Evolutionary conservation across 1,139 yeast genomes (phyloP).

Genomic region (Wickerhamomyces sp.): DNA sequence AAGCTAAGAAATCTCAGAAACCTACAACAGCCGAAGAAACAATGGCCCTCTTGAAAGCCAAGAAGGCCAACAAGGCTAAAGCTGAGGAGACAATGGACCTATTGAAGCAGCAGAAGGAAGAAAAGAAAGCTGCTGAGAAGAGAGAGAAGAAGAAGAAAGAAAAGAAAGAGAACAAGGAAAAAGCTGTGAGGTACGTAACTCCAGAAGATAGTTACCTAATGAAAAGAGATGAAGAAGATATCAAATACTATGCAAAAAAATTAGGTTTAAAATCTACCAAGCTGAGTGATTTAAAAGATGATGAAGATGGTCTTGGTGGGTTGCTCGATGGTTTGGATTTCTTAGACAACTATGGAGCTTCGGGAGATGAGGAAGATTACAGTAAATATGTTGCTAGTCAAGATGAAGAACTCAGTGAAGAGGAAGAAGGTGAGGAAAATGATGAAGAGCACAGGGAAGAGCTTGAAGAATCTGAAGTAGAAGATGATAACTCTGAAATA

Average conservation of each 20-base stretch:
- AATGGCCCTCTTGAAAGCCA: constrained; percentile 28
- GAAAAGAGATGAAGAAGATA: constrained; percentile 63
- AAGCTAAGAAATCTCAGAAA: constrained; percentile 25
- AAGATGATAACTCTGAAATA: constrained; percentile 14
- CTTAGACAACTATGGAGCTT: constrained; percentile 38
- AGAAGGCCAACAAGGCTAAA: background rate
- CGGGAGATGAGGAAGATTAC: constrained; percentile 17
- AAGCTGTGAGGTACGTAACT: constrained; percentile 2
- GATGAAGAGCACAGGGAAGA: constrained; percentile 10
- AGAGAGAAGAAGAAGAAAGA: background rate
- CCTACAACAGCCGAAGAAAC: constrained; percentile 26
- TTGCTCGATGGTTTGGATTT: constrained; percentile 74
- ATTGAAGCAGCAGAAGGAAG: constrained; percentile 14
- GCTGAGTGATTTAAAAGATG: constrained; percentile 39
- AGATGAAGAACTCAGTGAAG: constrained; percentile 20
- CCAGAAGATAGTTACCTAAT: constrained; percentile 14
- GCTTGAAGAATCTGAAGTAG: constrained; percentile 19
- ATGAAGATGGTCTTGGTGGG: constrained; percentile 69
- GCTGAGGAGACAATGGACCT: constrained; percentile 30
- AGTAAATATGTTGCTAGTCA: constrained; percentile 12
- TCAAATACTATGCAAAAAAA: constrained; percentile 77
- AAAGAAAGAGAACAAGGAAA: constrained; percentile 4
- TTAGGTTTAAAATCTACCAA: constrained; percentile 62
- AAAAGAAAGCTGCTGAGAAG: background rate
- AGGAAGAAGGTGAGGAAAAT: constrained; percentile 17